Conservation (phyloP, 768 basidiomycete species). For the Suillus lakei region DNA sequence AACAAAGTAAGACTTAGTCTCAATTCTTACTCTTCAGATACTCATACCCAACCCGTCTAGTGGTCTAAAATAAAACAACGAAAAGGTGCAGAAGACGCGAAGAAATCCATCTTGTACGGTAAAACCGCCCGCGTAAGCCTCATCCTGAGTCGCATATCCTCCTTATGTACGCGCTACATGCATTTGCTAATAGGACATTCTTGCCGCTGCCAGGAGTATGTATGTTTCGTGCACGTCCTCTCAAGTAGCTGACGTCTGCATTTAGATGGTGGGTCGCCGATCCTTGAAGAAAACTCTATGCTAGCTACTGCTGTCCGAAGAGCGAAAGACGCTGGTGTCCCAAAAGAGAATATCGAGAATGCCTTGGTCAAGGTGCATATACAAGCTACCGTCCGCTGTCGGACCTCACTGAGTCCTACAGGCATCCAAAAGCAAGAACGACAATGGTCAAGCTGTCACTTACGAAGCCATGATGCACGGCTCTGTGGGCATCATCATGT, state of each 20-base stretch:
- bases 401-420: constrained; percentile 8
- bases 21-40: background rate
- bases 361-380: constrained; percentile 57
- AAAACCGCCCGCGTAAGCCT: constrained; percentile 57
- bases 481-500: constrained; percentile 69
- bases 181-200: constrained; percentile 54
- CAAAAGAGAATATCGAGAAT: constrained; percentile 71
- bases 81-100: constrained; percentile 67
- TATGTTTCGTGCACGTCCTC: background rate
- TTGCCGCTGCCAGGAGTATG: constrained; percentile 63
- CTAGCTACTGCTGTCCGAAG: constrained; percentile 60
- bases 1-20: constrained; percentile 38
- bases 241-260: constrained; percentile 2
- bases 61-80: constrained; percentile 81
- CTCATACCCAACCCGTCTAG: constrained; percentile 37
- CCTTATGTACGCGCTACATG: constrained; percentile 9
- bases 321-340: constrained; percentile 61
- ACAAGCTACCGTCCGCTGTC: background rate
- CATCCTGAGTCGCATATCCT: background rate
- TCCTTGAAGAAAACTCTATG: constrained; percentile 57
- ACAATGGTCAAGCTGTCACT: constrained; percentile 50
- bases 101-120: constrained; percentile 61
- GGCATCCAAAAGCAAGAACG: constrained; percentile 55
- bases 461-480: constrained; percentile 68
- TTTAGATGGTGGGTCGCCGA: constrained; percentile 59